A percentile compares a stretch with the other conserved stretches of the same genome.
phyloP scores from a whole-genome alignment of 2,329 filamentous ascomycete species.

The Alternaria ethzedia region DNA sequence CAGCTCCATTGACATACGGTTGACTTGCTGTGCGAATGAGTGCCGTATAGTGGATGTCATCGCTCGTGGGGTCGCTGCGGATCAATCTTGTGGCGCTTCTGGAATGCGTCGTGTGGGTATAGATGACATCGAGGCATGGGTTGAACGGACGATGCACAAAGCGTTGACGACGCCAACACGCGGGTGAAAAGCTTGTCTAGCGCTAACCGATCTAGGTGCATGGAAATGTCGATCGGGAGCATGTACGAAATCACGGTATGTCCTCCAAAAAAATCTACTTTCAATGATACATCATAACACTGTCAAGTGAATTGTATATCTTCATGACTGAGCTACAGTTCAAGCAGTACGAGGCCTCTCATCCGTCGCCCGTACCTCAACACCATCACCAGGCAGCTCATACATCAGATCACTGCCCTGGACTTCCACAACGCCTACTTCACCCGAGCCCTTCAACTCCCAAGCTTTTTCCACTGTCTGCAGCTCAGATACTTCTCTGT shows the following conservation, averaged over 20 bases:
- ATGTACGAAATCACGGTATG: not conserved
- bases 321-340: too few species aligned
- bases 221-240: not conserved
- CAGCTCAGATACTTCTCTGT: not conserved
- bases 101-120: not conserved
- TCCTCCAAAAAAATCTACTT: not conserved
- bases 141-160: not conserved
- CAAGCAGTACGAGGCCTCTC: not conserved
- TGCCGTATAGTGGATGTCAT: not conserved
- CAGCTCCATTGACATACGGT: too few species aligned
- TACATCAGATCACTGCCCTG: not conserved
- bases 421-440: not conserved
- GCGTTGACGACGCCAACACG: not conserved
- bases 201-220: not conserved
- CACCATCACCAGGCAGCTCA: not conserved
- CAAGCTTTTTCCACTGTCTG: not conserved
- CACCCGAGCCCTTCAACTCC: not conserved
- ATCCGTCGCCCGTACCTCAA: not conserved
- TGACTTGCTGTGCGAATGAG: not conserved
- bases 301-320: not conserved
- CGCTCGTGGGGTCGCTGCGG: not conserved
- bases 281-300: not conserved
- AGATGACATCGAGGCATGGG: not conserved
- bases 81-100: not conserved
- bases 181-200: not conserved